Base-by-base conservation (phyloP, 176 grass and related monocot genomes). In the Hsuehochloa calcarea region DNA sequence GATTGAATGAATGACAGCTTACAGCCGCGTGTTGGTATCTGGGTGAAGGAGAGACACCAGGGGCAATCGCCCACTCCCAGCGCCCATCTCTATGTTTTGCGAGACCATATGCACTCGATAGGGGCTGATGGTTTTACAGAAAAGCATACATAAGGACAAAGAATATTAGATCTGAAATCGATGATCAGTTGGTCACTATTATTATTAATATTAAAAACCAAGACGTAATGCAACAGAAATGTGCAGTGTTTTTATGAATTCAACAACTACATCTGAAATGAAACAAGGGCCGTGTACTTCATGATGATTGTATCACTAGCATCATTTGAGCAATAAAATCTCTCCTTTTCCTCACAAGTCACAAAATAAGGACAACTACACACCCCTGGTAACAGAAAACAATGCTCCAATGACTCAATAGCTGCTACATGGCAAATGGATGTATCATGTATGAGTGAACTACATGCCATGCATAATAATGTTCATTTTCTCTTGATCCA, bases 11-110 rank as follows among this genome's bases (percentile, higher is more conserved):
- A 77, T 65, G 45, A 72, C 38, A 80, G 59, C 90, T 90, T 82
- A 99, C 97, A 88, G 97, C 97, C 77, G 97, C 97, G 90, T 99
- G 97, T 89, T 99, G 97, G 72, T 99, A 99, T 99, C 97, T 91
- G 70, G 97, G 88, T 52, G 97, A 99, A 69, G 97, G 97, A 88
- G 97, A 99, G 55, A 99, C 97, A 80, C 97, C 97, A 72, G 97
- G 97, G 61, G 97, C 97, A 80, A 99, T 99, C 85, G 97, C 97
- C 97, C 97, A 99, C 51, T 99, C 97, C 97, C 97, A 99, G 27
- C 97, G 91, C 15, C 97, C 97, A 88, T 99, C 97, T 83, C 97
- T 94, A 87, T 99, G 97, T 82, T 99, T 99, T 46, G 97, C 97
- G 79, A 99, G 97, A 77, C 97, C 97, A 90, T 96, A 99, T 61